Evolutionary conservation across 2,329 filamentous ascomycete species (phyloP), one percentile per base, ranked within the genome.

Genomic region (Aspergillus calidoustus): DNA sequence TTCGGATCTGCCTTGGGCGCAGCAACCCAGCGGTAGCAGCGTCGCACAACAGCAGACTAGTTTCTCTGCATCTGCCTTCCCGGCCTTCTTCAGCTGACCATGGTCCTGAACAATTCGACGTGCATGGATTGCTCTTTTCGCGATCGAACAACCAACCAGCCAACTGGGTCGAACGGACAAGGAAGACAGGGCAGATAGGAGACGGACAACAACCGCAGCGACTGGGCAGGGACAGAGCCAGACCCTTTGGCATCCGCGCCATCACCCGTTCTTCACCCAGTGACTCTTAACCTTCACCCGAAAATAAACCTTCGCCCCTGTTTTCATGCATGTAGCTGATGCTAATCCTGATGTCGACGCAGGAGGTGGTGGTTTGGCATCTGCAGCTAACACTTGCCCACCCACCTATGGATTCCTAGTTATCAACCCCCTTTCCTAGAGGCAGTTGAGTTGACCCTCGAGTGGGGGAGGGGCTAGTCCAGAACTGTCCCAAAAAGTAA

Each of bases 1-100:
- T 28, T 28, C 25, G 25, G 48, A 51, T 51, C 48, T 51, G 48
- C 48, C 48, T 51, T 51, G 48, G 48, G 48, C 48, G 48, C 48
- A 51, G 48, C 48, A 34, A 25, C 30, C 23, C 48, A 51, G 48
- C 25, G 19, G 48, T 34, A n/a, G 25, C 25, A 51, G 25, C 25
- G 48, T 51, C 13, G 48, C 48, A 51, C 48, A 34, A 51, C 48
- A 30, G 28, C 13, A 31, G 11, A 13, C 34, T 13, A 41, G 34
- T 41, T 41, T 28, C 25, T 28, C 25, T 28, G 25, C 25, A 28
- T 28, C 25, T 28, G 25, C 1, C 25, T 28, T 28, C 25, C 11
- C 34, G 34, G 34, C 4, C 25, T 28, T 41, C 34, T 41, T 41
- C 34, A 41, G 34, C 34, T 41, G 34, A 41, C 13, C 34, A 17